Conservation (phyloP, 805 yeast species). For the Yamadazyma phyllophila region DNA sequence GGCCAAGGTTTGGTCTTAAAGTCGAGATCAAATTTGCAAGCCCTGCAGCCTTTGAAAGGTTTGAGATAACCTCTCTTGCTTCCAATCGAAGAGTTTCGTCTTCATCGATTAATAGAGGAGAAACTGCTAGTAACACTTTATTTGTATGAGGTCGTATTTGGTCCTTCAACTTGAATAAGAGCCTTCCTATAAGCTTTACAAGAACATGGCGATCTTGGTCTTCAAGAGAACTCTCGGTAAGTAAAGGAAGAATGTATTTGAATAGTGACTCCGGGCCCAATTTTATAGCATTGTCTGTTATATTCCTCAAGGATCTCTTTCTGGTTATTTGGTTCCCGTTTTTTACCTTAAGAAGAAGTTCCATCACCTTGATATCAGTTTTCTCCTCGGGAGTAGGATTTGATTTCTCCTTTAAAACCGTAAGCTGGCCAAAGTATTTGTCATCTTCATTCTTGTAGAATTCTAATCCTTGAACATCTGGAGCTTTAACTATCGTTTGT, state of each 20-base stretch:
- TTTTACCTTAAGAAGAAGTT: slow-evolving; percentile 64
- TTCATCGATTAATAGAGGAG: slow-evolving; percentile 79
- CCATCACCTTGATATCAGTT: slow-evolving; percentile 60
- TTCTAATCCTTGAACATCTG: slow-evolving; percentile 61
- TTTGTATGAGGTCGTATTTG: slow-evolving; percentile 70
- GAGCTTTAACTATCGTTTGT: slow-evolving; percentile 12
- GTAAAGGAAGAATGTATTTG: slow-evolving; percentile 68
- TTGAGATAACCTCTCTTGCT: slow-evolving; percentile 76
- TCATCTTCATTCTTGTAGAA: slow-evolving; percentile 71
- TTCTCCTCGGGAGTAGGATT: slow-evolving; percentile 46
- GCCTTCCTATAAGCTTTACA: slow-evolving; percentile 71
- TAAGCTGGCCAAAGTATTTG: slow-evolving; percentile 64
- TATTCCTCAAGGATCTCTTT: slow-evolving; percentile 62
- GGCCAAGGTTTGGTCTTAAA: slow-evolving; percentile 78
- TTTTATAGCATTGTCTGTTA: slow-evolving; percentile 54
- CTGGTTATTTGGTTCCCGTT: slow-evolving; percentile 73
- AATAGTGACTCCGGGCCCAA: slow-evolving; percentile 73
- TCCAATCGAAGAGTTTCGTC: slow-evolving; percentile 71
- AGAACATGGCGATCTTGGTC: slow-evolving; percentile 82
- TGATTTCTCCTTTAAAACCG: slow-evolving; percentile 25
- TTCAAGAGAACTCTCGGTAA: slow-evolving; percentile 68
- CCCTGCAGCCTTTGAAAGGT: slow-evolving; percentile 78
- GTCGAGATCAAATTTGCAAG: slow-evolving; percentile 74
- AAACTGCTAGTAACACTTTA: slow-evolving; percentile 66
- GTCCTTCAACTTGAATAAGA: slow-evolving; percentile 64